Conservation (phyloP, 768 basidiomycete species). For the Porpolomopsis calyptriformis region DNA sequence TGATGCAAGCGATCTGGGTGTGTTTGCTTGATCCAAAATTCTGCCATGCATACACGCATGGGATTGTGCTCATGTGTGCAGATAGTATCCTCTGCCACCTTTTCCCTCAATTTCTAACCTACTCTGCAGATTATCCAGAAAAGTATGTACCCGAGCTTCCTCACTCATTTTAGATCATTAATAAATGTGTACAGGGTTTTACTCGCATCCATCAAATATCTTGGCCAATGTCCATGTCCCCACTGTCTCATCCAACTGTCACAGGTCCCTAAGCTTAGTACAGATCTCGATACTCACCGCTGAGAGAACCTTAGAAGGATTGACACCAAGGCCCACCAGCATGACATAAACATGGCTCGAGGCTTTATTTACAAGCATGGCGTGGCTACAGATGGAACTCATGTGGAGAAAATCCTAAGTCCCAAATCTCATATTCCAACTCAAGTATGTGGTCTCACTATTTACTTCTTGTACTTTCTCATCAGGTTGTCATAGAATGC, state of each 20-base stretch:
- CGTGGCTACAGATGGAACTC: not conserved
- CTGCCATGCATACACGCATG: slow-evolving; percentile 16
- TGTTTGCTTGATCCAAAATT: slow-evolving; percentile 17
- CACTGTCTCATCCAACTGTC: slow-evolving; percentile 23
- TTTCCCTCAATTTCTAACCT: slow-evolving; percentile 20
- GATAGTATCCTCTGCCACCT: slow-evolving; percentile 16
- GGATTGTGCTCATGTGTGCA: slow-evolving; percentile 14
- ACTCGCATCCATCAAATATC: slow-evolving; percentile 23
- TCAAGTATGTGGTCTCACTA: not conserved
- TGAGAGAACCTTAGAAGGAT: not conserved
- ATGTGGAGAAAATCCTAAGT: not conserved
- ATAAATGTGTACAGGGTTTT: slow-evolving; percentile 22
- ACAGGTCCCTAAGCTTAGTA: slow-evolving; percentile 19
- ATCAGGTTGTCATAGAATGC: slow-evolving; percentile 15
- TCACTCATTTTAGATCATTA: slow-evolving; percentile 5
- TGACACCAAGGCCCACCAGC: slow-evolving; percentile 3
- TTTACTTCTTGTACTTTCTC: not conserved
- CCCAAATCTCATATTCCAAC: slow-evolving; percentile 1
- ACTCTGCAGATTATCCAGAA: slow-evolving; percentile 26
- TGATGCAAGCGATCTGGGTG: slow-evolving; percentile 20
- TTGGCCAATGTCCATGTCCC: slow-evolving; percentile 28
- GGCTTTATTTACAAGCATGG: not conserved
- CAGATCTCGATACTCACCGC: slow-evolving; percentile 11
- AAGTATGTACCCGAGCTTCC: slow-evolving; percentile 17
- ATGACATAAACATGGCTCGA: not conserved